Evolutionary conservation across 768 basidiomycete genomes (phyloP), one percentile per base, ranked within the genome.

Genomic region (Cystofilobasidium ferigula): DNA sequence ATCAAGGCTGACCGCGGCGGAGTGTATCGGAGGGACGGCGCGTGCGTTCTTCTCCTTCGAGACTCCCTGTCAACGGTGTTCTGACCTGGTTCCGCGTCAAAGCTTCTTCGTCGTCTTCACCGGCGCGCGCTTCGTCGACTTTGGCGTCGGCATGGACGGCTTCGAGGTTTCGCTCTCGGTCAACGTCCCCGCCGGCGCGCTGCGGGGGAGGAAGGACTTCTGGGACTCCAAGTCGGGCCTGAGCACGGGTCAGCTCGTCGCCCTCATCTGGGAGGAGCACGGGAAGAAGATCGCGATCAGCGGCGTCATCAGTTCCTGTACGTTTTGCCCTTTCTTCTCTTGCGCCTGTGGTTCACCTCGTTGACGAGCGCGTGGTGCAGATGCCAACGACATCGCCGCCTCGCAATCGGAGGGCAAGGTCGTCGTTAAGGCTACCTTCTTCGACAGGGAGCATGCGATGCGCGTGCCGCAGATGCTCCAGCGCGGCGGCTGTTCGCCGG

Each of bases 301-400:
- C 40, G 40, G 40, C 7, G 5, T 14, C 3, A 18, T 42, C 10
- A 18, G 14, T 18, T 0, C 73, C 73, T 4, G 74, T 86, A 53
- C 73, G 74, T 22, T 70, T 85, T 14, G 80, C 80, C 3, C 75
- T 87, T 45, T 75, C 79, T 16, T 88, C 88, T 74, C 86, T 86
- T 68, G 85, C 87, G 69, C 74, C 81, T 2, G 76, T 78, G 12
- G 75, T 85, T 0, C 81, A 85, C 70, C 72, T 85, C 10, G 72
- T 35, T 40, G 61, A 12, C 16, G 58, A 14, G 32, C 62, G n/a
- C 58, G 40, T n/a, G 54, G 6, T 14, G 36, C 36, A 42, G 40
- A 42, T 6, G 40, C 40, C 40, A 42, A 42, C 4, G 40, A 42
- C 40, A 42, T 42, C 13, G 40, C 40, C 40, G 40, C 40, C 7